These are phyloP conservation scores for Nelumbo lutea DNA, from an alignment of 164 flowering plant species.

Conservation along the genomic window DNA sequence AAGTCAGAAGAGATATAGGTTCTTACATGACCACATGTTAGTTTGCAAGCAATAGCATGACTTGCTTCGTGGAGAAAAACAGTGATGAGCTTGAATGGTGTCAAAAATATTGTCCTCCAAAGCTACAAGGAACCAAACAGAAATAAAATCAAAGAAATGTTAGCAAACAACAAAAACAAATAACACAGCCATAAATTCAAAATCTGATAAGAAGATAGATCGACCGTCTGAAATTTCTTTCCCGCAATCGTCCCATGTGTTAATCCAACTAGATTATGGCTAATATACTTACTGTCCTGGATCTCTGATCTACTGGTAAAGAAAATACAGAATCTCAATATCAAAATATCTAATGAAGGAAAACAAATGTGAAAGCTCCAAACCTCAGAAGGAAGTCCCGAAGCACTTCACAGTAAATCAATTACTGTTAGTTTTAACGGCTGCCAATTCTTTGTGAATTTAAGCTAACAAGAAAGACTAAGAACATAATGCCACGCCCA, in stretches of 20 bases:
- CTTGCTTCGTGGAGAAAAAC: conserved; percentile 53
- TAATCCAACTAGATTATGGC: neutral
- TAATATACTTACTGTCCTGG: too few species aligned
- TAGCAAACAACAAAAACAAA: neutral
- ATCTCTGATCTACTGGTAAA: neutral
- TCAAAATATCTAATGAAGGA: neutral
- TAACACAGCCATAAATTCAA: neutral
- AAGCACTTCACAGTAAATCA: neutral
- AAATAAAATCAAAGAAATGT: neutral
- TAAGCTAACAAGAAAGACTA: neutral
- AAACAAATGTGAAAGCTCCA: neutral
- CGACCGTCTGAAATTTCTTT: neutral
- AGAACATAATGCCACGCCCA: neutral
- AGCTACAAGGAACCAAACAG: conserved; percentile 20
- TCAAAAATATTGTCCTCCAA: conserved; percentile 44
- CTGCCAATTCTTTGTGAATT: neutral
- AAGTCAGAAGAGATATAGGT: neutral
- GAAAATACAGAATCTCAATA: neutral
- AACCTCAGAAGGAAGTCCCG: neutral
- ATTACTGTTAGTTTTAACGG: neutral
- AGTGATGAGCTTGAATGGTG: conserved; percentile 50
- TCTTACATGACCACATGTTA: conserved; percentile 45
- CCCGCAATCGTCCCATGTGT: neutral
- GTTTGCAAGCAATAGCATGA: conserved; percentile 52
- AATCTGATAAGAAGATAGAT: neutral